Evolutionary conservation across 169 alveolate genomes (phyloP).

Genomic region (Plasmodium coatneyi): DNA sequence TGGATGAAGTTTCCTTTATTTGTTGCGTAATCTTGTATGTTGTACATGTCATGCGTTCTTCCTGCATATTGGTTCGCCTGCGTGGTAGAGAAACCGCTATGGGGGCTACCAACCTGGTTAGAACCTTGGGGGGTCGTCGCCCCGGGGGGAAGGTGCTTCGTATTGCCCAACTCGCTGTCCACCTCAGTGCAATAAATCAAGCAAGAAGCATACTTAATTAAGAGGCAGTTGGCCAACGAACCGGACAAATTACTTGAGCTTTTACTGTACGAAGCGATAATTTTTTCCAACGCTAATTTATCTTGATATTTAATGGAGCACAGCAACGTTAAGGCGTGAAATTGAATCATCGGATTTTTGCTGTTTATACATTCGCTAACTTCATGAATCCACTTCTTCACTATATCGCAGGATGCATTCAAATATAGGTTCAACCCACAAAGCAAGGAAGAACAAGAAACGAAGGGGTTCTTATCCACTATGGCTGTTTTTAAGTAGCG

Average conservation of each 20-base stretch:
- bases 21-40: not conserved
- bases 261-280: slow-evolving; percentile 72
- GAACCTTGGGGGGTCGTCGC: no score
- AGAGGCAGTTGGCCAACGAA: slow-evolving; percentile 83
- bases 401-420: slow-evolving; percentile 91
- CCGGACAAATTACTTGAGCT: slow-evolving; percentile 66
- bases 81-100: not conserved
- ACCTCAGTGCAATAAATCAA: slow-evolving; percentile 62
- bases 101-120: not conserved
- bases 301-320: slow-evolving; percentile 92
- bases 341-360: slow-evolving; percentile 93
- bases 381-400: slow-evolving; percentile 91
- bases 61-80: not conserved
- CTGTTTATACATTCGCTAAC: slow-evolving; percentile 90
- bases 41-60: not conserved
- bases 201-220: slow-evolving; percentile 73
- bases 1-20: slow-evolving; percentile 22
- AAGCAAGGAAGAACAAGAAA: slow-evolving; percentile 93
- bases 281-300: slow-evolving; percentile 87
- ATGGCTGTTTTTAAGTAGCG: slow-evolving; percentile 94
- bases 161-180: slow-evolving; percentile 1
- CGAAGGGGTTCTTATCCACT: slow-evolving; percentile 94
- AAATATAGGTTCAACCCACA: slow-evolving; percentile 92
- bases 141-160: no score
- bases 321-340: slow-evolving; percentile 95